These are phyloP conservation scores for Trichophyton simii DNA, from an alignment of 2,329 filamentous ascomycete genomes.

Conservation along the genomic window DNA sequence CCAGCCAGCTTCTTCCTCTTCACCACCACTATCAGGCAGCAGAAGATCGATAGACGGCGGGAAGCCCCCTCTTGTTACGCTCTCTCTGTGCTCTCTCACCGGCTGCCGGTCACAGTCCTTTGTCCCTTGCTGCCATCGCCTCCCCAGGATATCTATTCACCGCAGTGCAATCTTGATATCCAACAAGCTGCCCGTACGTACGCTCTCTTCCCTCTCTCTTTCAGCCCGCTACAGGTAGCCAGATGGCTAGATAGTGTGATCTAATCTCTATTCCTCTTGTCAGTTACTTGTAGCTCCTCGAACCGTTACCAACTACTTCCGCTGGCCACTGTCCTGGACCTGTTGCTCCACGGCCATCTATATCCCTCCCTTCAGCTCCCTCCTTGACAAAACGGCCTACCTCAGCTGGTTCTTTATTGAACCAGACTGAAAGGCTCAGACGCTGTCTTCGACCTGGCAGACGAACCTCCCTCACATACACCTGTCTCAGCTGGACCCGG, in stretches of 20 bases:
- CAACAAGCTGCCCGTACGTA: neutral
- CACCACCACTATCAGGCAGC: neutral
- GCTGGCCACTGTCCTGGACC: neutral
- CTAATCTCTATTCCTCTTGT: neutral
- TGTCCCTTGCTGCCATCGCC: neutral
- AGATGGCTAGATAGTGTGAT: neutral
- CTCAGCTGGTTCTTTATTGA: conserved; percentile 35
- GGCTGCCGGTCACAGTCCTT: neutral
- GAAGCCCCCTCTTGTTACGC: neutral
- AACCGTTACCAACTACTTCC: neutral
- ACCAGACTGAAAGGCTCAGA: conserved; percentile 32
- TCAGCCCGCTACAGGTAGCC: neutral
- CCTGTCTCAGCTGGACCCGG: conserved; percentile 54
- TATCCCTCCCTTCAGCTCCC: neutral
- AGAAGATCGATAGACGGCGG: neutral
- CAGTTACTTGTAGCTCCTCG: neutral
- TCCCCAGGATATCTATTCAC: neutral
- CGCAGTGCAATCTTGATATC: neutral
- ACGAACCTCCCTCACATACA: conserved; percentile 47
- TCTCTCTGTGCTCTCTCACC: neutral
- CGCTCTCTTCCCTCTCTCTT: neutral
- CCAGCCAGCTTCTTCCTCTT: too few species aligned
- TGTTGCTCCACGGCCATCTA: neutral
- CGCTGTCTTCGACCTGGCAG: conserved; percentile 57
- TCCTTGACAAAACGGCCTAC: conserved; percentile 20